Evolutionary conservation across 2,329 filamentous ascomycete genomes (phyloP).

Genomic region (Claviceps arundinis): DNA sequence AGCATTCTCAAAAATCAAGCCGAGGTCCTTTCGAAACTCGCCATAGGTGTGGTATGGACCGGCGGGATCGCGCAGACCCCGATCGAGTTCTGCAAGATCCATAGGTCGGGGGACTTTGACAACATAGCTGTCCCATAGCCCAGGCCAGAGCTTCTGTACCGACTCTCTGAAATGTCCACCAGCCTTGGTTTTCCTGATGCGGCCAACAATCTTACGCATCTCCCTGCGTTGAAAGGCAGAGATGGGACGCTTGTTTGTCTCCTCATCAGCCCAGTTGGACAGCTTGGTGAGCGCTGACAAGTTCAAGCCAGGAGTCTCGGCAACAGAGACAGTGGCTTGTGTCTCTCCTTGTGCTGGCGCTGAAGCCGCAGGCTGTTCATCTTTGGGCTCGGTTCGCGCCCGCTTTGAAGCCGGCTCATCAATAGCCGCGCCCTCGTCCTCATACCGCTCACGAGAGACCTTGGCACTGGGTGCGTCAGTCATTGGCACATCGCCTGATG

Average conservation of each 20-base stretch:
- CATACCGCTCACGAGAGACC: conserved; percentile 62
- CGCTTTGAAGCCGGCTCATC: conserved; percentile 70
- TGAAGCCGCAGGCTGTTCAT: conserved; percentile 18
- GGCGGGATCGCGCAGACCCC: conserved; percentile 55
- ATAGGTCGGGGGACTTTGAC: conserved; percentile 63
- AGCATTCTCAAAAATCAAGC: conserved; percentile 68
- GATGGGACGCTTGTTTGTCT: conserved; percentile 35
- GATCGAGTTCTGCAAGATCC: conserved; percentile 73
- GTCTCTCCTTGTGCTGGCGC: conserved; percentile 4
- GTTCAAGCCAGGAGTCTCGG: conserved; percentile 7
- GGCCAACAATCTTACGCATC: conserved; percentile 52
- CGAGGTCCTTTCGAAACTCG: conserved; percentile 60
- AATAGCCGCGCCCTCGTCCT: conserved; percentile 54
- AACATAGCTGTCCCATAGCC: conserved; percentile 60
- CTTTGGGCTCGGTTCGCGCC: conserved; percentile 53
- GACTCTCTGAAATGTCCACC: conserved; percentile 64
- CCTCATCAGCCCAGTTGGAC: conserved; percentile 27
- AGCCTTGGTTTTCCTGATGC: conserved; percentile 76
- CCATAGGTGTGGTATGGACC: conserved; percentile 51
- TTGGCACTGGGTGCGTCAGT: conserved; percentile 45
- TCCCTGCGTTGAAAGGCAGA: conserved; percentile 47
- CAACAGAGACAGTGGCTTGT: conserved; percentile 5
- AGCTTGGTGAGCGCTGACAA: conserved; percentile 15
- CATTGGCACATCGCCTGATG: conserved; percentile 35
- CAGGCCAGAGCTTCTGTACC: conserved; percentile 63